Percentiles rank a stretch among this genome's conserved stretches.
These are phyloP conservation scores for Stylonectria norvegica DNA, from an alignment of 2,329 filamentous ascomycete genomes.

Conservation along the genomic window DNA sequence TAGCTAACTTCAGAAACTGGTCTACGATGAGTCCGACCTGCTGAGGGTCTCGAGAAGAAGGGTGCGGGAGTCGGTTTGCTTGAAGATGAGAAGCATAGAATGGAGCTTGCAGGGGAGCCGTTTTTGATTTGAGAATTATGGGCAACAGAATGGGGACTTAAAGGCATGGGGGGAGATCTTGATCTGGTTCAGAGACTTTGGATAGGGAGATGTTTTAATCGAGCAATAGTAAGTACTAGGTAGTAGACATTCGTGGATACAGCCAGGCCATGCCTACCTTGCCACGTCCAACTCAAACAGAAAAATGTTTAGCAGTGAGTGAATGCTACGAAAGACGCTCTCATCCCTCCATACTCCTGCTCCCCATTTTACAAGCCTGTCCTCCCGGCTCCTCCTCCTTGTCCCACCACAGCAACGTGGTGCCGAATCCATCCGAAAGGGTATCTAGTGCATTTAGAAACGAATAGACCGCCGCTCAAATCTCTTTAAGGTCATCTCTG, in stretches of 20 bases:
- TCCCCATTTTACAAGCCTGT: constrained; percentile 1
- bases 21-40: no score
- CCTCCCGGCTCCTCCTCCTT: constrained; percentile 2
- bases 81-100: no score
- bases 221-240: constrained; percentile 2
- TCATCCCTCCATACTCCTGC: constrained; percentile 1
- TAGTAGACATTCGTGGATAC: no score
- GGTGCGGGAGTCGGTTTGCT: no score
- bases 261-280: neutral
- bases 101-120: no score
- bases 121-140: no score
- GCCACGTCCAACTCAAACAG: constrained; percentile 2
- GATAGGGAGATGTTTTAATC: constrained; percentile 9
- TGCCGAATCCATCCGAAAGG: constrained; percentile 23
- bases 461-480: constrained; percentile 24
- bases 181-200: constrained; percentile 11
- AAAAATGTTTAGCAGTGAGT: constrained; percentile 6
- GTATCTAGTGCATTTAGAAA: constrained; percentile 30
- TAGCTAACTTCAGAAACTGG: no score
- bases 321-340: constrained; percentile 4
- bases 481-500: constrained; percentile 13
- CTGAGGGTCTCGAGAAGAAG: no score
- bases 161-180: no score
- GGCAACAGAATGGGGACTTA: no score
- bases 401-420: constrained; percentile 1